A percentile compares a stretch with the other conserved stretches of the same genome.
Conservation (phyloP, 306 rosid genomes). For the Carpinus fangiana region DNA sequence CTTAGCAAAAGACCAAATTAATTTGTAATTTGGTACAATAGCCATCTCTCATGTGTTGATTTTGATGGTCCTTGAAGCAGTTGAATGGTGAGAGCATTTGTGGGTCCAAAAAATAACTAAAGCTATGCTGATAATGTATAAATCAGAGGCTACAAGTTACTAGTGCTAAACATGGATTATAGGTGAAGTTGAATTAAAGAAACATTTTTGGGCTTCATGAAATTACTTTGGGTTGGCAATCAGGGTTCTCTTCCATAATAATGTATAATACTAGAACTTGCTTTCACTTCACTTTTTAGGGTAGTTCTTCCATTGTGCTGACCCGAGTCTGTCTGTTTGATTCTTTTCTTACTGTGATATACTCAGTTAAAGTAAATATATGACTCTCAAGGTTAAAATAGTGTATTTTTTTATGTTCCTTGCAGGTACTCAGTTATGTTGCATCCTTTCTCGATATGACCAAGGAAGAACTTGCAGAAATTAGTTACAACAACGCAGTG, state of each 20-base stretch:
- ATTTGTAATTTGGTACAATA: background rate
- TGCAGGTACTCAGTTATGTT: conserved; percentile 49
- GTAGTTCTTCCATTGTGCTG: background rate
- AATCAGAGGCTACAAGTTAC: background rate
- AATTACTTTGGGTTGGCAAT: background rate
- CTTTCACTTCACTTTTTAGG: background rate
- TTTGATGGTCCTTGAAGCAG: background rate
- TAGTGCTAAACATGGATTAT: background rate
- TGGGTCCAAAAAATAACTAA: background rate
- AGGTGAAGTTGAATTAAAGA: background rate
- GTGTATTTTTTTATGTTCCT: background rate
- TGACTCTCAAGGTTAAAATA: background rate
- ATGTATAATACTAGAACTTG: background rate
- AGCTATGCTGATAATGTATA: background rate
- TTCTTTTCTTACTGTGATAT: background rate
- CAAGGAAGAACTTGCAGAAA: conserved; percentile 21
- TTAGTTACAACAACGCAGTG: conserved; percentile 8
- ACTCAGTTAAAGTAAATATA: background rate
- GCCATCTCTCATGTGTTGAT: background rate
- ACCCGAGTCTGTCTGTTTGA: background rate
- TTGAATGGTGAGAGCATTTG: background rate
- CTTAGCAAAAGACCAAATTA: background rate
- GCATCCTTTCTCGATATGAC: conserved; percentile 27
- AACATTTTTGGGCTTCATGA: background rate
- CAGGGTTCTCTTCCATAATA: background rate